Conservation (phyloP, 2,329 filamentous ascomycete genomes). For the Dryadomyces quercus-mongolicae region DNA sequence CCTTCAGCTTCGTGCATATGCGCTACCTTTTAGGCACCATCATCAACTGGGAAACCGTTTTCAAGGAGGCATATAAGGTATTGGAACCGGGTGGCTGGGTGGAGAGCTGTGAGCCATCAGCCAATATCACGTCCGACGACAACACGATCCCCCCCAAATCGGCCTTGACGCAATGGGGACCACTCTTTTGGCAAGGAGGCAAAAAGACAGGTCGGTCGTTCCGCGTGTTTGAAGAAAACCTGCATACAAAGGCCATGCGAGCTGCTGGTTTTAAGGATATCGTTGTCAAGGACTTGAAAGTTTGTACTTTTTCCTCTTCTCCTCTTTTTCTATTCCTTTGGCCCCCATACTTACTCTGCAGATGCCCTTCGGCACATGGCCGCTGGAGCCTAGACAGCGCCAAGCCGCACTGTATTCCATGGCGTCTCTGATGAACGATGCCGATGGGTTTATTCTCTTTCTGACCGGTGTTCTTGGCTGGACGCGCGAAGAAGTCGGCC, state of each 20-base stretch:
- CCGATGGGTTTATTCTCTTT: constrained; percentile 12
- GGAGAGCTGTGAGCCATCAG: constrained; percentile 13
- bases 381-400: constrained; percentile 18
- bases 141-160: constrained; percentile 10
- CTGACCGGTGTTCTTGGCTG: constrained; percentile 11
- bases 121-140: constrained; percentile 13
- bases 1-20: constrained; percentile 17
- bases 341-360: too few species aligned
- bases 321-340: too few species aligned
- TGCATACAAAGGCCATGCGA: constrained; percentile 38
- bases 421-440: constrained; percentile 8
- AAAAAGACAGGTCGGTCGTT: constrained; percentile 29
- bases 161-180: constrained; percentile 13
- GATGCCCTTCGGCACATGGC: constrained; percentile 20
- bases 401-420: constrained; percentile 14
- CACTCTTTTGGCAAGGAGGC: constrained; percentile 26
- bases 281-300: constrained; percentile 34
- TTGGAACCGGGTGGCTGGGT: constrained; percentile 39
- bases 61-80: constrained; percentile 12
- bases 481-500: constrained; percentile 10
- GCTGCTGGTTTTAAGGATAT: constrained; percentile 47
- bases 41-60: constrained; percentile 13
- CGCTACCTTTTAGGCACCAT: constrained; percentile 17
- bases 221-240: constrained; percentile 37
- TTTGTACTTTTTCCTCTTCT: too few species aligned